Evolutionary conservation across 108 stramenopile species (phyloP).

Genomic region (Skeletonema potamos): DNA sequence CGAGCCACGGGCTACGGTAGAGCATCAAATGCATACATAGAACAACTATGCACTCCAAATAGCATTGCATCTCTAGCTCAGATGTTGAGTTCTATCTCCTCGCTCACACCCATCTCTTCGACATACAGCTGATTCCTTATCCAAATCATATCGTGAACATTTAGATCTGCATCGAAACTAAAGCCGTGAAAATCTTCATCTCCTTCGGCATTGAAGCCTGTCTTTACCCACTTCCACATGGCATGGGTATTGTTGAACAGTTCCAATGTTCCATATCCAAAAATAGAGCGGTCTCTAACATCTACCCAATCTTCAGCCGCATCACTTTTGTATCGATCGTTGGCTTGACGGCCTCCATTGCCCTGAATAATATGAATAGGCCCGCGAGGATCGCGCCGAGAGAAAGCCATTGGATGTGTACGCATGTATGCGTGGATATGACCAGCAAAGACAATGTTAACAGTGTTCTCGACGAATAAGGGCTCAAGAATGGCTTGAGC

Average conservation of each 20-base stretch:
- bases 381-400: conserved; percentile 42
- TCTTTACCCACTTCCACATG: conserved; percentile 74
- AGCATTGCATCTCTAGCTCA: no score
- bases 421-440: conserved; percentile 61
- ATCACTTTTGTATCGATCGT: conserved; percentile 64
- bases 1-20: no score
- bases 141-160: conserved; percentile 29
- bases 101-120: background rate
- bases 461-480: conserved; percentile 70
- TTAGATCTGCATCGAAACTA: conserved; percentile 27
- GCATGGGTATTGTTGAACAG: conserved; percentile 77
- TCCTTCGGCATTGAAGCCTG: conserved; percentile 13
- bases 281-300: conserved; percentile 78
- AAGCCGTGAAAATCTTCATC: conserved; percentile 56
- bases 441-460: conserved; percentile 25
- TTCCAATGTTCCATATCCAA: conserved; percentile 84
- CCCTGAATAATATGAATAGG: conserved; percentile 90
- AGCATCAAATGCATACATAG: no score
- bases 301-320: conserved; percentile 80
- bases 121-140: conserved; percentile 31
- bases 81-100: background rate
- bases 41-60: no score
- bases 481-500: conserved; percentile 80
- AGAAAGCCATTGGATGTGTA: conserved; percentile 59
- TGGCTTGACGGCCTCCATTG: conserved; percentile 86